Conservation (phyloP, 371 early-diverging fungal genomes). For the Circinella minor region DNA sequence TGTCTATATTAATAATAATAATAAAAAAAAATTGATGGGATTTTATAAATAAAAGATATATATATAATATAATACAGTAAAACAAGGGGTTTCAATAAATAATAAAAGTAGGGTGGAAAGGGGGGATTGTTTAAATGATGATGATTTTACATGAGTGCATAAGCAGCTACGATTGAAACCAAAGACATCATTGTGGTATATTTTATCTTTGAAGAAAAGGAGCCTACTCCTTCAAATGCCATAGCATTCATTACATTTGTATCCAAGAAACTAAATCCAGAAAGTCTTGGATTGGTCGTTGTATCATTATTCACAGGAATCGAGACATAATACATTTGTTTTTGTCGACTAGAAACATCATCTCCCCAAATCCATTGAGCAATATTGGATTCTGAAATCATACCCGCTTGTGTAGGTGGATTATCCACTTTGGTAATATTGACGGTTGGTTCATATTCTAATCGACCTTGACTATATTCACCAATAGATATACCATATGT, state of each 20-base stretch:
- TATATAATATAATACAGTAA: too few species aligned
- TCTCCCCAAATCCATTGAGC: constrained; percentile 39
- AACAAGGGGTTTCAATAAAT: too few species aligned
- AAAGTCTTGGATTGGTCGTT: constrained; percentile 18
- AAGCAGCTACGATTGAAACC: neutral
- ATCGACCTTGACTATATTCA: constrained; percentile 43
- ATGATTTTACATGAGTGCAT: neutral
- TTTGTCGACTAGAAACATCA: constrained; percentile 13
- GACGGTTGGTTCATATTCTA: constrained; percentile 42
- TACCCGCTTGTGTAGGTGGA: constrained; percentile 12
- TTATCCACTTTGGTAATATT: constrained; percentile 28
- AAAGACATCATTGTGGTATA: neutral
- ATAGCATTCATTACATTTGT: constrained; percentile 38
- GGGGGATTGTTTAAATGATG: too few species aligned
- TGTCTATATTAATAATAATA: too few species aligned
- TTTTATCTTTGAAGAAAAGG: neutral
- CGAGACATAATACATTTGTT: constrained; percentile 25
- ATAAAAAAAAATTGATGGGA: too few species aligned
- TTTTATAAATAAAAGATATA: too few species aligned
- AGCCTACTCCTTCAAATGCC: neutral
- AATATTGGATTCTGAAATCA: constrained; percentile 6
- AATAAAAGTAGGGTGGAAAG: too few species aligned
- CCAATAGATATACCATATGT: constrained; percentile 52
- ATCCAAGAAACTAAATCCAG: constrained; percentile 47
- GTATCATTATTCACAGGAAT: constrained; percentile 20